phyloP scores from a whole-genome alignment of 2,329 filamentous ascomycete genomes.

The Penicillium verrucosum region DNA sequence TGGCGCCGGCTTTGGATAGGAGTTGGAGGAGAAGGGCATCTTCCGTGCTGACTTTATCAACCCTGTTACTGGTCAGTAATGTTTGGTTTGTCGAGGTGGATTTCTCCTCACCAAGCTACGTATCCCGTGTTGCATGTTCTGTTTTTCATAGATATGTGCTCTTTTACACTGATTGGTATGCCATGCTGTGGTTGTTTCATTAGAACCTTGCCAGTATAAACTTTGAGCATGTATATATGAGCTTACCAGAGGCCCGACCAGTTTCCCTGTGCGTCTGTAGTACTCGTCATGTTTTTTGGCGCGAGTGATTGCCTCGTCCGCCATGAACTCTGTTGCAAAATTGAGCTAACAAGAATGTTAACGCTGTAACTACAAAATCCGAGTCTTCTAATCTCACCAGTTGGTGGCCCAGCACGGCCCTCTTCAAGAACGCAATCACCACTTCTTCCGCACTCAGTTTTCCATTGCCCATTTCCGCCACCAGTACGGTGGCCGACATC shows the following conservation, averaged over 20 bases:
- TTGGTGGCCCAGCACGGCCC: slow-evolving; percentile 35
- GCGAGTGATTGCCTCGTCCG: slow-evolving; percentile 33
- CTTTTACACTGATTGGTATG: slow-evolving; percentile 58
- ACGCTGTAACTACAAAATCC: background rate
- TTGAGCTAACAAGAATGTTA: slow-evolving; percentile 26
- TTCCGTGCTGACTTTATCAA: slow-evolving; percentile 34
- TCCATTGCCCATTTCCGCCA: slow-evolving; percentile 28
- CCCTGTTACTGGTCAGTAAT: slow-evolving; percentile 23
- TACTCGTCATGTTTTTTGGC: slow-evolving; percentile 35
- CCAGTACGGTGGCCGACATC: slow-evolving; percentile 30
- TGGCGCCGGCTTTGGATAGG: slow-evolving; percentile 38
- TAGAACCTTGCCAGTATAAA: background rate
- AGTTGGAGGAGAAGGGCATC: slow-evolving; percentile 35
- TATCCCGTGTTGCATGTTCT: slow-evolving; percentile 37
- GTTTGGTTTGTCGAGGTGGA: background rate
- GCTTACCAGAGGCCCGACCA: slow-evolving; percentile 47
- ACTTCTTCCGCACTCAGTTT: slow-evolving; percentile 32
- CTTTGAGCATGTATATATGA: background rate
- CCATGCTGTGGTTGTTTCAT: slow-evolving; percentile 40
- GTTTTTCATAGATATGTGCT: slow-evolving; percentile 59
- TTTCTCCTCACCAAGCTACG: slow-evolving; percentile 30
- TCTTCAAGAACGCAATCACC: slow-evolving; percentile 33
- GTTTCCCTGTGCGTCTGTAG: slow-evolving; percentile 37
- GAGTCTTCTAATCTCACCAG: slow-evolving; percentile 19
- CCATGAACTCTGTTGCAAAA: slow-evolving; percentile 40